These are phyloP conservation scores for Zymoseptoria ardabiliae DNA, from an alignment of 2,329 filamentous ascomycete genomes.

Conservation along the genomic window DNA sequence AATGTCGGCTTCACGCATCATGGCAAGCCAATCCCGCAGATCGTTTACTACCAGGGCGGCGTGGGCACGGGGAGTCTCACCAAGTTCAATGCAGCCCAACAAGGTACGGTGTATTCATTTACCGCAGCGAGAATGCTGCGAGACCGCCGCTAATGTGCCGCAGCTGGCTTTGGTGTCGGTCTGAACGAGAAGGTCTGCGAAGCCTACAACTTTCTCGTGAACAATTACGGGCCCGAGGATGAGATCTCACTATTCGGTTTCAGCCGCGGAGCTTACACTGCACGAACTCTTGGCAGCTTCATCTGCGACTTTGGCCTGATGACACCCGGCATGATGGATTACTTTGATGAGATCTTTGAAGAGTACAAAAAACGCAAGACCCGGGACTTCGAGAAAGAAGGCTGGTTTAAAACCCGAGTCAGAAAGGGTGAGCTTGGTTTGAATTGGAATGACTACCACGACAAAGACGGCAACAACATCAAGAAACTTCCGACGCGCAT, in stretches of 20 bases:
- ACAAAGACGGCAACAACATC: neutral
- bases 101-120: neutral
- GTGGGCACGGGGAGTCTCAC: slow-evolving; percentile 19
- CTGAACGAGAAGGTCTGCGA: slow-evolving; percentile 14
- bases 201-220: slow-evolving; percentile 25
- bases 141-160: neutral
- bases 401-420: slow-evolving; percentile 7
- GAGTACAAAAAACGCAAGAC: slow-evolving; percentile 10
- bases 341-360: slow-evolving; percentile 13
- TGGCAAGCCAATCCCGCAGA: slow-evolving; percentile 19
- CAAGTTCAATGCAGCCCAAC: slow-evolving; percentile 12
- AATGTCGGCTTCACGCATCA: slow-evolving; percentile 16
- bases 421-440: slow-evolving; percentile 11
- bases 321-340: slow-evolving; percentile 14
- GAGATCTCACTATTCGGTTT: slow-evolving; percentile 29
- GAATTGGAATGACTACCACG: slow-evolving; percentile 3
- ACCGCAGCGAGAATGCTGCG: neutral
- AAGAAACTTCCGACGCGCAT: slow-evolving; percentile 3
- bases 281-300: slow-evolving; percentile 25
- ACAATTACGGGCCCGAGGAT: slow-evolving; percentile 23
- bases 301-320: slow-evolving; percentile 22
- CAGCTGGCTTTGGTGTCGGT: slow-evolving; percentile 17
- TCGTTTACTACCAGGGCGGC: slow-evolving; percentile 26
- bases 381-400: slow-evolving; percentile 13
- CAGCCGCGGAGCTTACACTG: slow-evolving; percentile 26